phyloP scores from a whole-genome alignment of 768 basidiomycete species.

The Artomyces pyxidatus region DNA sequence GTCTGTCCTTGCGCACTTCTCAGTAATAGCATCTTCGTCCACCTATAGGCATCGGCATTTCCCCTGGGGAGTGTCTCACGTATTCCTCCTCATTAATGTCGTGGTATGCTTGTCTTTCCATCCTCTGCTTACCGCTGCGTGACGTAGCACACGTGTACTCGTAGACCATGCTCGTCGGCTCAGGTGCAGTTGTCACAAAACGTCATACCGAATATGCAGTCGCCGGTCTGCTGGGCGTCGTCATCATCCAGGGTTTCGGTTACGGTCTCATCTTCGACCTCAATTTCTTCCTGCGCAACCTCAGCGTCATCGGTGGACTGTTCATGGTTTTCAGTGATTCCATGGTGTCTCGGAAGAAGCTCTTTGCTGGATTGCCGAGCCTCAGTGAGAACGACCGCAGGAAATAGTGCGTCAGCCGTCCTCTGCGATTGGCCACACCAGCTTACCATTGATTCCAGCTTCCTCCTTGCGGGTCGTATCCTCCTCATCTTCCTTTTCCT shows the following conservation, averaged over 20 bases:
- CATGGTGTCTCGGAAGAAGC: slow-evolving; percentile 76
- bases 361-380: slow-evolving; percentile 85
- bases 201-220: slow-evolving; percentile 85
- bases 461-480: slow-evolving; percentile 94
- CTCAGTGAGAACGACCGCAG: slow-evolving; percentile 93
- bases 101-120: slow-evolving; percentile 49
- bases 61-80: slow-evolving; percentile 90
- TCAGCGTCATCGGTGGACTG: slow-evolving; percentile 94
- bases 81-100: slow-evolving; percentile 89
- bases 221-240: slow-evolving; percentile 82
- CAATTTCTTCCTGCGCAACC: slow-evolving; percentile 99
- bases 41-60: slow-evolving; percentile 79
- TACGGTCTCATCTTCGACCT: slow-evolving; percentile 99
- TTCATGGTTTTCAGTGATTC: slow-evolving; percentile 99
- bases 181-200: slow-evolving; percentile 80
- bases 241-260: slow-evolving; percentile 93
- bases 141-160: background rate
- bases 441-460: slow-evolving; percentile 39
- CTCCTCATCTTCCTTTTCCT: slow-evolving; percentile 99
- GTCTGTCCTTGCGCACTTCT: slow-evolving; percentile 9
- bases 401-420: slow-evolving; percentile 71
- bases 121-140: background rate
- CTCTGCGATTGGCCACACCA: slow-evolving; percentile 2
- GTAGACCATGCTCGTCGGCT: slow-evolving; percentile 84
- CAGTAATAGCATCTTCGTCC: background rate